Evolutionary conservation across 768 basidiomycete genomes (phyloP), one percentile per base, ranked within the genome.

Genomic region (Pholiota conissans): DNA sequence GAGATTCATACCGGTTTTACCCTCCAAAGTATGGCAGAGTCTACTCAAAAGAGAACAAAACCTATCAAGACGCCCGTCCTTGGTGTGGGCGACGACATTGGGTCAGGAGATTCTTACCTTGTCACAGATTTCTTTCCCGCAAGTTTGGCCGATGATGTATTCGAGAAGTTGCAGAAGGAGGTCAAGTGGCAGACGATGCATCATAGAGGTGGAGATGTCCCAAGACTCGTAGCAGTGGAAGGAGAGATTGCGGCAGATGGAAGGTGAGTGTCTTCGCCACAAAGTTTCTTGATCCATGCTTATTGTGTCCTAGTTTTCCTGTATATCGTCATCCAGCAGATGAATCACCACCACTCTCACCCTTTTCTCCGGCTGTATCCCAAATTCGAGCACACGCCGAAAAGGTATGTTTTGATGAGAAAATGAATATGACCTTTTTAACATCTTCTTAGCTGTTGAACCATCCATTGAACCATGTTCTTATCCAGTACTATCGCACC

Each of bases 301-400:
- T n/a, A 28, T 37, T 7, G 16, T 48, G 9, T 26, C 30, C 3
- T 29, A 90, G 88, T 63, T 85, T 84, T 66, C 91, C 91, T 4
- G 78, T 93, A 52, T 93, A 93, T 69, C 84, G 91, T 30, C 90
- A 92, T 67, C 91, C 91, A 13, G 83, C 90, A 2, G 91, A 93
- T 67, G 82, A 86, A 62, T 89, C 89, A 0, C 91, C 91, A 26
- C 79, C 83, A 2, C 77, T 91, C 27, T 70, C 72, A 11, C 79
- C 82, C 1, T 92, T 91, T 73, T 84, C 89, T 3, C 81, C 84
- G 0, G 90, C 87, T 0, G 87, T 93, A 22, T 74, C 81, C 1
- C 66, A 72, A 22, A 91, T 93, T 60, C 86, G 84, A 5, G 73
- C 79, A 30, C 78, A 82, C 51, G 87, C 90, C 26, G 82, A 91